Base-by-base conservation (phyloP, 139 green algal species). In the Micractinium conductrix region DNA sequence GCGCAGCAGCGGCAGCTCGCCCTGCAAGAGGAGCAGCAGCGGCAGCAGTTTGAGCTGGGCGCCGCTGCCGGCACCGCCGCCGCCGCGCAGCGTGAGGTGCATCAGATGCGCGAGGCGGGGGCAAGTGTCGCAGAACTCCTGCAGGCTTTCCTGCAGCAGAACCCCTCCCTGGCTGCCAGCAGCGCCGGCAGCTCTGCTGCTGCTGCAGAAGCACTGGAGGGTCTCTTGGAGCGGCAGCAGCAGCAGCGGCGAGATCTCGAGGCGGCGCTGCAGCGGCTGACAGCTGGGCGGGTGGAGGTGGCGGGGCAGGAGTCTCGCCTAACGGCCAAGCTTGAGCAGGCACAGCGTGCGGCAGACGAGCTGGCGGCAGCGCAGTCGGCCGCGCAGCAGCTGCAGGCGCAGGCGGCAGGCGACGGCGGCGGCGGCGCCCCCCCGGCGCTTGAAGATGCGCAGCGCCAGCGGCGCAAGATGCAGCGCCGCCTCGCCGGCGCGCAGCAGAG, bases 1-100 rank as follows among this genome's bases (percentile, higher is more conserved):
- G 43, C 45, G 42, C 38, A 86, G 74, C 10, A 44, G 9, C 38
- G 30, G 30, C 67, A 81, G 71, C 42, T 48, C 42, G 37, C 43
- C 12, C 5, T 69, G 79, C 71, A 81, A 33, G 68, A 76, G 9
- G 74, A 86, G 38, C 80, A 84, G 68, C 69, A 73, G 78, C 60
- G 76, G 55, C 10, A 28, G 76, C 62, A 71, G 58, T 55, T 42
- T 35, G 24, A 55, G 53, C 55, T 82, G 38, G 76, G 76, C 0
- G 55, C 38, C n/a, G 58, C 38, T 7, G 10, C 58, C 2, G 55
- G 26, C 33, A 38, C 40, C 0, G 38, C 28, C 2, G 58, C 44
- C 0, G 76, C 72, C 3, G 76, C 76, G 0, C 30, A 4, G 6
- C 76, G 55, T 0, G 58, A 82, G 76, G 58, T 43, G 26, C 16